Evolutionary conservation across 805 yeast species (phyloP).

Genomic region (Candida maltosa): DNA sequence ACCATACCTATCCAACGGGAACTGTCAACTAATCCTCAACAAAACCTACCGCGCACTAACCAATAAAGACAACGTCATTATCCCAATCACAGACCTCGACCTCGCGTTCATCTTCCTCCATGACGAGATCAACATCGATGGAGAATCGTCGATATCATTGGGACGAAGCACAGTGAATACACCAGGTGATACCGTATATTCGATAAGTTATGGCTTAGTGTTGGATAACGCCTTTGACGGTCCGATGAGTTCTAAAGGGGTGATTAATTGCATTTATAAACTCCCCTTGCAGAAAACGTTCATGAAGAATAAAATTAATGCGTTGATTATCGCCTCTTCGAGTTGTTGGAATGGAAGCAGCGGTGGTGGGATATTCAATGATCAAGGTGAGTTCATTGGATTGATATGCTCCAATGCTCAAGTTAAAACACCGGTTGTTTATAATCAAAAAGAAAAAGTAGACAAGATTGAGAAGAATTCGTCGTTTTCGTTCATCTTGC

Average conservation of each 20-base stretch:
- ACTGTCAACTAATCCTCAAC: slow-evolving; percentile 7
- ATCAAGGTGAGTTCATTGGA: slow-evolving; percentile 29
- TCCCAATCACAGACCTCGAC: slow-evolving; percentile 34
- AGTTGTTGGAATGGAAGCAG: slow-evolving; percentile 52
- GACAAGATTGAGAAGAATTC: slow-evolving; percentile 26
- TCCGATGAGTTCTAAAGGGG: slow-evolving; percentile 36
- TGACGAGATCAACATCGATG: slow-evolving; percentile 5
- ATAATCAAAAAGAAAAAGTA: no score
- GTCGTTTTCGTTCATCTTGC: slow-evolving; percentile 28
- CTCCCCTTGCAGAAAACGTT: slow-evolving; percentile 5
- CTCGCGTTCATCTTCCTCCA: slow-evolving; percentile 28
- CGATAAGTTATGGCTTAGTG: slow-evolving; percentile 42
- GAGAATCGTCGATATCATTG: no score
- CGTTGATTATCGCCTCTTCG: slow-evolving; percentile 35
- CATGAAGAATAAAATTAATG: slow-evolving; percentile 6
- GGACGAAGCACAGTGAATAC: no score
- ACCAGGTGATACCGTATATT: slow-evolving; percentile 23
- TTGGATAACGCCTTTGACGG: slow-evolving; percentile 13
- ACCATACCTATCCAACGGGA: slow-evolving; percentile 9
- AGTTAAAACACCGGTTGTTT: slow-evolving; percentile 19
- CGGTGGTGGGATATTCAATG: slow-evolving; percentile 41
- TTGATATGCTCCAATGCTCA: slow-evolving; percentile 45
- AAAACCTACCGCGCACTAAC: slow-evolving; percentile 5
- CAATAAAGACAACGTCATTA: slow-evolving; percentile 18
- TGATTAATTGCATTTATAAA: slow-evolving; percentile 15